Evolutionary conservation across 2,329 filamentous ascomycete genomes (phyloP), one percentile per base, ranked within the genome.

Genomic region (Colletotrichum shisoi): DNA sequence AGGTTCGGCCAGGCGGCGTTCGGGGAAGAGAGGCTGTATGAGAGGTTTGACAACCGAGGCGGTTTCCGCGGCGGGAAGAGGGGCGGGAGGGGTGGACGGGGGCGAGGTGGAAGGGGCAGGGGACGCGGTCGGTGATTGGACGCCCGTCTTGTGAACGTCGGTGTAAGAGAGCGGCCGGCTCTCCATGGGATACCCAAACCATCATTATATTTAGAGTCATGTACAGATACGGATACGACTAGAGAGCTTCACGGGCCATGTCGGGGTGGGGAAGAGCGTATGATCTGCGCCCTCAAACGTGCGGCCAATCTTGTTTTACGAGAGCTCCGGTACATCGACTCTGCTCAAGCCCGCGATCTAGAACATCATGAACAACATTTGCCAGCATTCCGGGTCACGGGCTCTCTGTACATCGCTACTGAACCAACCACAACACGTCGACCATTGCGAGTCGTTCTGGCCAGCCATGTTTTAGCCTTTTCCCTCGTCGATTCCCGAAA

Each of bases 1-100:
- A 83, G 91, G 27, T 84, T 97, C 66, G 88, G 86, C 1, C 93
- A 98, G 80, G 89, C 88, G 12, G 89, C 89, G 0, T 97, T 97
- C 78, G 89, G 84, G 0, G 85, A 87, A 69, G 93, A 96, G 77
- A 87, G 80, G 76, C 74, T 97, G 44, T 93, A 88, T 73, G 87
- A 89, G 73, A 79, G 86, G 58, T 84, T 84, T 71, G 80, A 83
- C 75, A 73, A 67, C 68, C 71, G 73, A 70, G 71, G 69, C 51
- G 76, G 62, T 73, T 77, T 45, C 73, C 78, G 75, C 70, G 82
- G 75, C 71, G 80, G 73, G 68, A 78, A 74, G 60, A 76, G 75
- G 40, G 77, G 80, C 52, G 77, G 76, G n/a, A 73, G 78, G 70
- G 80, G 77, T 9, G 77, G 82, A n/a, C 75, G 83, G 13, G 77